phyloP scores from a whole-genome alignment of 805 yeast genomes.

The Cephaloascus fragrans region DNA sequence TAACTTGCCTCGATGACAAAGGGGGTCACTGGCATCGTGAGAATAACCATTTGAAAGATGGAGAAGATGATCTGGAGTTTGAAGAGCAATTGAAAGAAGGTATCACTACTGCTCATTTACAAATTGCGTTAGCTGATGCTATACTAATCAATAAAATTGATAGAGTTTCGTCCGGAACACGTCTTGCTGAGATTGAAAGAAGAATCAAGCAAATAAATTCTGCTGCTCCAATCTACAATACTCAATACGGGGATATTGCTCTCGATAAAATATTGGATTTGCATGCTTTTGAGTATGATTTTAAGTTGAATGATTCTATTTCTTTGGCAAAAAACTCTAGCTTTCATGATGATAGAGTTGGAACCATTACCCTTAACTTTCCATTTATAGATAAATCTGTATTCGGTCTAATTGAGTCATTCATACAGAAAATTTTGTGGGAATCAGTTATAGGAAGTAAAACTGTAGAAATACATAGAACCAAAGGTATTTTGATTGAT shows the following conservation, averaged over 20 bases:
- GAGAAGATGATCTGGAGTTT: conserved; percentile 16
- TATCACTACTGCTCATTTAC: conserved; percentile 77
- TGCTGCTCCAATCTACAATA: conserved; percentile 54
- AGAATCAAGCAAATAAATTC: conserved; percentile 51
- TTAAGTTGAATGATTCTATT: conserved; percentile 10
- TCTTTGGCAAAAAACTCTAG: conserved; percentile 6
- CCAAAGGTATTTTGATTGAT: conserved; percentile 65
- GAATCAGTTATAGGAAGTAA: conserved; percentile 35
- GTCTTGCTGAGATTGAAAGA: conserved; percentile 9
- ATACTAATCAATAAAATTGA: conserved; percentile 77
- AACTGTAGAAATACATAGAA: conserved; percentile 62
- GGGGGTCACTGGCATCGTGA: conserved; percentile 63
- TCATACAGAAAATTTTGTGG: conserved; percentile 74
- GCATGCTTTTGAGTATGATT: conserved; percentile 51
- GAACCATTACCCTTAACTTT: conserved; percentile 30
- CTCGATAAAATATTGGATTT: conserved; percentile 60
- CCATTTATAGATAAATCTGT: conserved; percentile 32
- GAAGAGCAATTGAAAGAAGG: conserved; percentile 28
- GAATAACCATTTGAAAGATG: conserved; percentile 17
- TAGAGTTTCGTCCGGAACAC: conserved; percentile 12
- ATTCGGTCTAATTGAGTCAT: conserved; percentile 41
- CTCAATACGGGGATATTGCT: conserved; percentile 70
- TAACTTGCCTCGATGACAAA: conserved; percentile 54
- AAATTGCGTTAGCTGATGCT: conserved; percentile 83
- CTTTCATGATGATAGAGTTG: conserved; percentile 28